phyloP scores from a whole-genome alignment of 495 filamentous ascomycete species.

The Penicillium canariense region DNA sequence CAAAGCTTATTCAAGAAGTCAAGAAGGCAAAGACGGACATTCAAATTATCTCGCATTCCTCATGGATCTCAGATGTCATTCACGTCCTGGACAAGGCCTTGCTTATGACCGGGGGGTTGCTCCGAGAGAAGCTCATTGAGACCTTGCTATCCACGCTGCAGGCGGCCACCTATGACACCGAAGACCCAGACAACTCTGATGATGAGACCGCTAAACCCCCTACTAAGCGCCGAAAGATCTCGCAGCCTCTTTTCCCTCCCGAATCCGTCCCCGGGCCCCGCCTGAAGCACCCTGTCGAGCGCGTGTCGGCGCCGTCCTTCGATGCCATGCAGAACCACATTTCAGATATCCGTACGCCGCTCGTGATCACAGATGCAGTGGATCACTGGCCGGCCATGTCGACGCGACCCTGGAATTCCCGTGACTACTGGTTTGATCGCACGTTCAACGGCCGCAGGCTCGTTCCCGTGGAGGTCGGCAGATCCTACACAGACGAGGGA shows the following conservation, averaged over 20 bases:
- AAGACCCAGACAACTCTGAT: background rate
- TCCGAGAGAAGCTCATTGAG: conserved; percentile 62
- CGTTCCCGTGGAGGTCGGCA: conserved; percentile 86
- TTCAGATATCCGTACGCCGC: conserved; percentile 49
- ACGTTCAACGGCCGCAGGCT: conserved; percentile 77
- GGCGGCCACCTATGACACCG: conserved; percentile 14
- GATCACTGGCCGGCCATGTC: conserved; percentile 78
- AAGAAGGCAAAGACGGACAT: background rate
- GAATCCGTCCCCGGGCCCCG: conserved; percentile 28
- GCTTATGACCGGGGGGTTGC: conserved; percentile 75
- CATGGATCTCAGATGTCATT: conserved; percentile 50
- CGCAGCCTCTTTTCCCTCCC: conserved; percentile 42
- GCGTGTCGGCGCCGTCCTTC: conserved; percentile 47
- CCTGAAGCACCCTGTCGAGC: conserved; percentile 37
- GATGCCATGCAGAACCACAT: conserved; percentile 66
- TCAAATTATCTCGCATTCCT: conserved; percentile 15
- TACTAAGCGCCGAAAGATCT: conserved; percentile 36
- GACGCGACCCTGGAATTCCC: conserved; percentile 65
- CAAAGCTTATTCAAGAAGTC: conserved; percentile 17
- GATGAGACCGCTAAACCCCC: background rate
- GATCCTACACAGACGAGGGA: conserved; percentile 78
- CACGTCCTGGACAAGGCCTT: conserved; percentile 71
- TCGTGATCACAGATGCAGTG: conserved; percentile 66
- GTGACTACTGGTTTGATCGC: conserved; percentile 68
- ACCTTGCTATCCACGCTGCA: conserved; percentile 32